Evolutionary conservation across 2,329 filamentous ascomycete species (phyloP), one percentile per base, ranked within the genome.

Genomic region (Emergomyces africanus): DNA sequence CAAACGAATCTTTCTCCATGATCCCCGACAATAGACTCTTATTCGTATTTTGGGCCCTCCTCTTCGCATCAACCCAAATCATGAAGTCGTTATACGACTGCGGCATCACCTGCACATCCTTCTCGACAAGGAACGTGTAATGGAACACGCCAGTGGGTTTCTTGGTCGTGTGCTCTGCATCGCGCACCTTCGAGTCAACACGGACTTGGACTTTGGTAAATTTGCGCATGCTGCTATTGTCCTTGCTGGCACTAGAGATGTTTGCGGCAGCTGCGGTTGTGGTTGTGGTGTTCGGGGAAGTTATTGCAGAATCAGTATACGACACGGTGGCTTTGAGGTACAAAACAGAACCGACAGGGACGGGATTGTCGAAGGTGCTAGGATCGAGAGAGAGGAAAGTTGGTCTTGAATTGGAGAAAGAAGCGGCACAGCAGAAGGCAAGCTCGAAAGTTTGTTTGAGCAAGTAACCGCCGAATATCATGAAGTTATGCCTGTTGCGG

Each of bases 401-500:
- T 1, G 86, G 86, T 2, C 86, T 78, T 1, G 81, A 79, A 67
- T 88, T 85, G 0, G 86, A 82, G 67, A 88, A 88, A 9, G 83
- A 83, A 1, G 86, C 85, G 0, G 85, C 86, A 66, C 85, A 87
- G 69, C 85, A 88, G 72, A 89, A 90, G 1, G 87, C 86, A 6
- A 89, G 78, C 71, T 90, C 87, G 66, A 89, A 89, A 0, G 85
- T 87, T 67, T 87, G 83, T 68, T 88, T 87, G 12, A 90, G 77
- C 12, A 89, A 79, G 68, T 86, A 89, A 15, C 87, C 87, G 57
- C 87, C 87, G 66, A 89, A 90, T 58, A 90, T 88, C 86, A 89
- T 88, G 70, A 87, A 87, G 66, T 87, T 84, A 70, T 89, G 85
- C 1, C 83, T 73, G 70, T 86, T 86, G 54, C 84, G 80, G 69